Conservation (phyloP, 331 rosid genomes). For the Rosa hybrid region DNA sequence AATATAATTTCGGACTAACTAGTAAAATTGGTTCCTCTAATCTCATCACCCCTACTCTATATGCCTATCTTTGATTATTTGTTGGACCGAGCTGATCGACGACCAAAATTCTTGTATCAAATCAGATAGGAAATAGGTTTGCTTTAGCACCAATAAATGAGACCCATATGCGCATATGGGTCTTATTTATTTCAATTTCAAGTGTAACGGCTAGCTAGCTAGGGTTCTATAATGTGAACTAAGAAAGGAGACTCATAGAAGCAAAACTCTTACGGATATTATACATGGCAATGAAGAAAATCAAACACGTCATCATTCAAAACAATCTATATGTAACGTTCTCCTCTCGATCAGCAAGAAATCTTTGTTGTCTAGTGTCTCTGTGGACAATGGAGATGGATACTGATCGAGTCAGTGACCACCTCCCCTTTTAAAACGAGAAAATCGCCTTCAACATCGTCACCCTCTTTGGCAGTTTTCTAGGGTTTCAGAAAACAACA, state of each 20-base stretch:
- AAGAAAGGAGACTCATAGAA: neutral
- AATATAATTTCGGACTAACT: neutral
- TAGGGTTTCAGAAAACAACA: neutral
- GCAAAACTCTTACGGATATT: neutral
- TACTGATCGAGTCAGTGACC: neutral
- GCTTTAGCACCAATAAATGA: neutral
- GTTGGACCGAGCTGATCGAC: neutral
- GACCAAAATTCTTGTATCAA: neutral
- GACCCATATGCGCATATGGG: neutral
- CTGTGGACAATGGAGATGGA: conserved; percentile 7
- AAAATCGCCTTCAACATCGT: conserved; percentile 31
- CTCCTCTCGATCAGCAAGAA: neutral
- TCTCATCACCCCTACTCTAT: neutral
- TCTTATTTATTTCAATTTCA: neutral
- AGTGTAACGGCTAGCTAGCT: conserved; percentile 3
- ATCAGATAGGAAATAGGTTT: neutral
- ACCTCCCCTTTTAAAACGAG: conserved; percentile 22
- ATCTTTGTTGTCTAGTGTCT: conserved; percentile 20
- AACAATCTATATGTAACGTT: conserved; percentile 9
- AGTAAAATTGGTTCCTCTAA: neutral
- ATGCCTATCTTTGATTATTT: too few species aligned
- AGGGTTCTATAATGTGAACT: neutral
- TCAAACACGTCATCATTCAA: neutral
- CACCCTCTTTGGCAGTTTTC: conserved; percentile 32
- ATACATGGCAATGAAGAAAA: neutral